A percentile compares a stretch with the other conserved stretches of the same genome.
Conservation (phyloP, 768 basidiomycete species). For the Pholiota microspora region DNA sequence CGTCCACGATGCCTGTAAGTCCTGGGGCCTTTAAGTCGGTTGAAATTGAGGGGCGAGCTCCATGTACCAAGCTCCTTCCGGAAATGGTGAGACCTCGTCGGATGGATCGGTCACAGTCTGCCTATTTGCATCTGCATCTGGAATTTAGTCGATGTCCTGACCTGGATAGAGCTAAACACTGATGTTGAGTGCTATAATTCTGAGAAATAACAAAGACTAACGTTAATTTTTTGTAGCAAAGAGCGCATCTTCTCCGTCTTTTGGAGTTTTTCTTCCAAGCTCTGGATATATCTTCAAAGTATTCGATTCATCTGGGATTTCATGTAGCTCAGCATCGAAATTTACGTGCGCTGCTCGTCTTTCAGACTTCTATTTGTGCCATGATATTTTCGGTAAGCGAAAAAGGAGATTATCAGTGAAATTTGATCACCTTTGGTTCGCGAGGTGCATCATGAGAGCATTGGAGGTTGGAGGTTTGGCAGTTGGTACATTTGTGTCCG, state of each 20-base stretch:
- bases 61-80: no score
- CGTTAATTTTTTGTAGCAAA: conserved; percentile 25
- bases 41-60: conserved; percentile 11
- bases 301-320: neutral
- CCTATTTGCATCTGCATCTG: conserved; percentile 2
- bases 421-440: conserved; percentile 47
- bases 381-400: neutral
- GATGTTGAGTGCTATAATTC: neutral
- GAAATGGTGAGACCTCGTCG: neutral
- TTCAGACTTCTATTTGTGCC: conserved; percentile 27
- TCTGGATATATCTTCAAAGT: conserved; percentile 25
- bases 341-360: conserved; percentile 31
- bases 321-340: neutral
- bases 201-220: conserved; percentile 9
- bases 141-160: conserved; percentile 18
- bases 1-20: conserved; percentile 11
- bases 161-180: conserved; percentile 20
- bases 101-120: neutral
- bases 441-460: conserved; percentile 57
- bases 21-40: conserved; percentile 8
- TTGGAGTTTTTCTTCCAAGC: conserved; percentile 26
- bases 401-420: neutral
- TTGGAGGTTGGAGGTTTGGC: conserved; percentile 41
- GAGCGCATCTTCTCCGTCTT: conserved; percentile 24
- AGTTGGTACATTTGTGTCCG: conserved; percentile 58